phyloP scores from a whole-genome alignment of 495 filamentous ascomycete species.

The Penicillium coffeae region DNA sequence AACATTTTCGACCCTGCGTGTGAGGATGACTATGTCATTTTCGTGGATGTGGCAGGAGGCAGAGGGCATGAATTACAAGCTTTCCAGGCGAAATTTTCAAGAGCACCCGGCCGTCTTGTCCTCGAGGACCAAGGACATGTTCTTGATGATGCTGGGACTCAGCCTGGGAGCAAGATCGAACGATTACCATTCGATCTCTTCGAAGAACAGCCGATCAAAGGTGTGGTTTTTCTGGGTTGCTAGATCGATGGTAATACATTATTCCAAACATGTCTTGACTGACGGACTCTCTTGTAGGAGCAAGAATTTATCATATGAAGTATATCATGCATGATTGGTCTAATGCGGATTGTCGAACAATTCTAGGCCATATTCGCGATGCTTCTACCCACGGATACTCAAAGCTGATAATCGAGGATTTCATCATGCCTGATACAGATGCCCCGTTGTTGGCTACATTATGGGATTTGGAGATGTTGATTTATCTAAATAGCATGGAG shows the following conservation, averaged over 20 bases:
- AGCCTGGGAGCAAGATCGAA: slow-evolving; percentile 16
- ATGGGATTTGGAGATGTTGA: slow-evolving; percentile 26
- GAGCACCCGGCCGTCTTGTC: slow-evolving; percentile 10
- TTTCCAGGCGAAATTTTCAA: slow-evolving; percentile 28
- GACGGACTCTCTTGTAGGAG: slow-evolving; percentile 28
- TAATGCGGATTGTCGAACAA: slow-evolving; percentile 30
- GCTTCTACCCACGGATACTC: slow-evolving; percentile 41
- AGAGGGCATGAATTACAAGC: slow-evolving; percentile 42
- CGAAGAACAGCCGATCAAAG: slow-evolving; percentile 36
- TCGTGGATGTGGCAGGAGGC: slow-evolving; percentile 51
- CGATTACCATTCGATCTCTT: slow-evolving; percentile 32
- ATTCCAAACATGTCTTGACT: slow-evolving; percentile 6
- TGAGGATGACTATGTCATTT: slow-evolving; percentile 20
- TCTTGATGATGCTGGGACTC: slow-evolving; percentile 8
- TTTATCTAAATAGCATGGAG: slow-evolving; percentile 18
- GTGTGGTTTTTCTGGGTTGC: too few relatives aligned
- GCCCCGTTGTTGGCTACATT: slow-evolving; percentile 7
- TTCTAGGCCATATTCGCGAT: slow-evolving; percentile 32
- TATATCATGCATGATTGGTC: slow-evolving; percentile 51
- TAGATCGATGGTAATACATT: not conserved
- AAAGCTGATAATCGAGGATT: slow-evolving; percentile 29
- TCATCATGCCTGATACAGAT: slow-evolving; percentile 17
- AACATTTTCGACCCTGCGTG: too few relatives aligned
- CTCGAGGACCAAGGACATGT: slow-evolving; percentile 20
- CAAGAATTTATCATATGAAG: slow-evolving; percentile 46